Evolutionary conservation across 2,329 filamentous ascomycete genomes (phyloP), one percentile per base, ranked within the genome.

Genomic region (Cercospora sp.): DNA sequence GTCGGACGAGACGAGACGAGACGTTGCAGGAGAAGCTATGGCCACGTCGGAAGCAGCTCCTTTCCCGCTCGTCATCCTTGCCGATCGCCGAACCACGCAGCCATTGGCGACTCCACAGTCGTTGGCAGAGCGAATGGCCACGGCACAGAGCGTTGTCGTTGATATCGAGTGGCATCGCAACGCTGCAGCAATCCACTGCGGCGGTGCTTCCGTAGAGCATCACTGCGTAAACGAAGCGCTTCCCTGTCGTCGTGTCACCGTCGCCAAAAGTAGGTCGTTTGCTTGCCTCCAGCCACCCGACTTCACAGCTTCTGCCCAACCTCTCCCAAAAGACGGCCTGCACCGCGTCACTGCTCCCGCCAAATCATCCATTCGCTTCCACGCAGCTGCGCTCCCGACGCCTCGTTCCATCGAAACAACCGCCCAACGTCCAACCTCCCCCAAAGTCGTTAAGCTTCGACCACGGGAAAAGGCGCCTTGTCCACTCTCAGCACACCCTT

Each of bases 401-500:
- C 20, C 20, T 51, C 45, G 45, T 51, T 51, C 45, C 45, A 23
- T 51, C 45, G 3, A 5, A 4, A 26, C 1, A 23, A 26, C 5
- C 48, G 20, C 48, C 48, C 48, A 53, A 53, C 48, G 48, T 53
- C 48, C 48, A 53, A 53, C 48, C 48, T 53, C 48, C 48, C 48
- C 48, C 23, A 26, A 30, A 12, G 16, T 28, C 23, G 48, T 9
- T 16, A 53, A 53, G 48, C 48, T 53, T 53, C 48, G 48, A 53
- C 48, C 48, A 53, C 48, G 48, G 20, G 48, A 28, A 28, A 16
- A 53, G 23, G 48, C 48, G 48, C 42, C 42, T 23, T 48, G 42
- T 48, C 42, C 42, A 57, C 53, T 57, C 53, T 57, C 55, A 33
- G 16, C 55, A 18, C 55, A 60, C 57, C 63, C 30, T 60, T 30